These are phyloP conservation scores for Entamoeba moshkovskii DNA, from an alignment of 208 protist species.

Conservation along the genomic window DNA sequence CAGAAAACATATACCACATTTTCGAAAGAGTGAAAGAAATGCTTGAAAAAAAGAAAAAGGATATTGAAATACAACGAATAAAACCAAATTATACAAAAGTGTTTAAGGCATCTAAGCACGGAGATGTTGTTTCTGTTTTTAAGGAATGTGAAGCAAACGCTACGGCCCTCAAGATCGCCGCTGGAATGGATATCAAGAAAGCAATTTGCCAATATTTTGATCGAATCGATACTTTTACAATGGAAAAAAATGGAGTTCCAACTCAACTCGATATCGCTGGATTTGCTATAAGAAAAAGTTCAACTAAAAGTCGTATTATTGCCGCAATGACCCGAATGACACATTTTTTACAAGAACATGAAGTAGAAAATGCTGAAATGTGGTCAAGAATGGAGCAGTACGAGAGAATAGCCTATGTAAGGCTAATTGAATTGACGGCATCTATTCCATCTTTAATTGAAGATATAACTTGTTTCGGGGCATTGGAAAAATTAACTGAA, in stretches of 20 bases:
- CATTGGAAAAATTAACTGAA: background rate
- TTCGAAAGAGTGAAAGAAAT: background rate
- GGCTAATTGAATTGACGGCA: background rate
- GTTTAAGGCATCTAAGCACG: background rate
- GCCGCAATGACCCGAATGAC: background rate
- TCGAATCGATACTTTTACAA: background rate
- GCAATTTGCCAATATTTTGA: background rate
- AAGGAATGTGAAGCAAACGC: background rate
- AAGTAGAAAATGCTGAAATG: background rate
- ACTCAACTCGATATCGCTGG: background rate
- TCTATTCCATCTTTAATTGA: background rate
- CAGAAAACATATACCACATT: background rate
- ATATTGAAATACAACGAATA: background rate
- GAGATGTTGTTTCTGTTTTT: background rate
- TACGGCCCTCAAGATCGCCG: background rate
- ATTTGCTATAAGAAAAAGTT: background rate
- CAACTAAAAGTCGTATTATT: background rate
- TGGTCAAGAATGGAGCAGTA: background rate
- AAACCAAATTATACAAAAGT: background rate
- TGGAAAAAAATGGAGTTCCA: background rate
- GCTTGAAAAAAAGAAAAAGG: background rate
- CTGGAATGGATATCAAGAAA: background rate
- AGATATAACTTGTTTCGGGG: background rate
- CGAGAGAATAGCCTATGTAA: background rate
- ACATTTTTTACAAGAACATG: background rate